Evolutionary conservation across 352 stramenopile species (phyloP).

Genomic region (Phytophthora pini): DNA sequence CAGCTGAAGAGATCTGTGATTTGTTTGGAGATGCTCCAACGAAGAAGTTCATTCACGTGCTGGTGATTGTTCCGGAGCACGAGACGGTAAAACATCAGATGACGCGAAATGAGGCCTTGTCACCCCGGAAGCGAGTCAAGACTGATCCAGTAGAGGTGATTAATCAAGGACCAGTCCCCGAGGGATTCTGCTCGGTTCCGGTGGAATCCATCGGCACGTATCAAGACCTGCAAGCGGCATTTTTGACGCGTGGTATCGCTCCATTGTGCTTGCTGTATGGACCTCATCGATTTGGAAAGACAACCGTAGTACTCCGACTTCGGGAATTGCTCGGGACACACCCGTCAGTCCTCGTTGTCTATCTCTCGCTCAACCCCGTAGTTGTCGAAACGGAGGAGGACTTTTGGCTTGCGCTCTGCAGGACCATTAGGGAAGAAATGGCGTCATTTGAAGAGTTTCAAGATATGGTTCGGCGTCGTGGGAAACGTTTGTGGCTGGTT

Average conservation of each 20-base stretch:
- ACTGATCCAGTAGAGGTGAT: neutral
- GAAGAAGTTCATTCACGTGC: too few relatives aligned
- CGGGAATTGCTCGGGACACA: constrained; percentile 11
- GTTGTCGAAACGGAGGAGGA: neutral
- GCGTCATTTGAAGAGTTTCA: neutral
- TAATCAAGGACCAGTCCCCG: too few relatives aligned
- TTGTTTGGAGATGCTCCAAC: too few relatives aligned
- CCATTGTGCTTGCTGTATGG: constrained; percentile 25
- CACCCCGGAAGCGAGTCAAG: neutral
- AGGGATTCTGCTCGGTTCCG: too few relatives aligned
- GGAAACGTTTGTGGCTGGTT: neutral
- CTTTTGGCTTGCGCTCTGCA: neutral
- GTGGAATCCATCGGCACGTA: too few relatives aligned
- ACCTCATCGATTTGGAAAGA: neutral
- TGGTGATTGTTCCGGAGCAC: too few relatives aligned
- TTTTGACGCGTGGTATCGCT: neutral
- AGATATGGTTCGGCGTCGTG: neutral
- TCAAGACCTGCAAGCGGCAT: too few relatives aligned
- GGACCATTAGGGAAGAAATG: too few relatives aligned
- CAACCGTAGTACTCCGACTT: constrained; percentile 19
- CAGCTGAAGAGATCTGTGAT: too few relatives aligned
- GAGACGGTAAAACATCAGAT: too few relatives aligned
- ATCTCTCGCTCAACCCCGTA: neutral
- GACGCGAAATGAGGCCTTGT: neutral
- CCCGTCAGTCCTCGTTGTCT: neutral